Percentiles rank a stretch among this genome's conserved stretches.
Conservation (phyloP, 2,329 filamentous ascomycete species). For the Teratosphaeria epicoccoides region DNA sequence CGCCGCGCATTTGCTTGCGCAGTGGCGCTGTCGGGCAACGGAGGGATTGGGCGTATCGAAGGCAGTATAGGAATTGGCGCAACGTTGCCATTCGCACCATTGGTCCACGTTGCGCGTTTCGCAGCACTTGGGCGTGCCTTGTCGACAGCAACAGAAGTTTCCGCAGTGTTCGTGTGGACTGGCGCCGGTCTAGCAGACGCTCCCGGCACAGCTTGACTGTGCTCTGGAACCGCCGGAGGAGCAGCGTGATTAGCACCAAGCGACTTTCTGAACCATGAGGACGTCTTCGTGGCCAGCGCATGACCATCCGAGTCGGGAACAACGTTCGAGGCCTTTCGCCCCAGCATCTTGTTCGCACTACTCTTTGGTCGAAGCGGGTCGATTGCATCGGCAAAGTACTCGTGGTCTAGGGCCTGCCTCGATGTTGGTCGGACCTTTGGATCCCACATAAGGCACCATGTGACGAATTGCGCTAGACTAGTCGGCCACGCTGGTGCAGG, state of each 20-base stretch:
- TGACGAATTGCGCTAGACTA: conserved; percentile 83
- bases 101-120: conserved; percentile 91
- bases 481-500: conserved; percentile 84
- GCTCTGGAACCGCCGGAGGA: conserved; percentile 48
- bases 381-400: conserved; percentile 86
- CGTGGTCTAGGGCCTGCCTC: conserved; percentile 84
- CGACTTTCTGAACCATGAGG: conserved; percentile 88
- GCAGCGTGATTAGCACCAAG: conserved; percentile 71
- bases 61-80: conserved; percentile 94
- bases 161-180: conserved; percentile 34
- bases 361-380: conserved; percentile 90
- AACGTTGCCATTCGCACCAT: conserved; percentile 58
- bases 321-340: conserved; percentile 82
- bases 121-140: conserved; percentile 49
- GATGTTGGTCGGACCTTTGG: conserved; percentile 86
- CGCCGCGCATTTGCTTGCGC: conserved; percentile 68
- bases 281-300: conserved; percentile 66
- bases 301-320: conserved; percentile 56
- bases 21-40: conserved; percentile 86
- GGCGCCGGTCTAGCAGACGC: conserved; percentile 33
- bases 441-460: conserved; percentile 99
- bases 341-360: conserved; percentile 71
- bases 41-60: conserved; percentile 87
- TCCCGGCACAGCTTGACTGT: conserved; percentile 29
- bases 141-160: conserved; percentile 30